Conservation (phyloP, 768 basidiomycete species). For the Podaxis mareebaensis region DNA sequence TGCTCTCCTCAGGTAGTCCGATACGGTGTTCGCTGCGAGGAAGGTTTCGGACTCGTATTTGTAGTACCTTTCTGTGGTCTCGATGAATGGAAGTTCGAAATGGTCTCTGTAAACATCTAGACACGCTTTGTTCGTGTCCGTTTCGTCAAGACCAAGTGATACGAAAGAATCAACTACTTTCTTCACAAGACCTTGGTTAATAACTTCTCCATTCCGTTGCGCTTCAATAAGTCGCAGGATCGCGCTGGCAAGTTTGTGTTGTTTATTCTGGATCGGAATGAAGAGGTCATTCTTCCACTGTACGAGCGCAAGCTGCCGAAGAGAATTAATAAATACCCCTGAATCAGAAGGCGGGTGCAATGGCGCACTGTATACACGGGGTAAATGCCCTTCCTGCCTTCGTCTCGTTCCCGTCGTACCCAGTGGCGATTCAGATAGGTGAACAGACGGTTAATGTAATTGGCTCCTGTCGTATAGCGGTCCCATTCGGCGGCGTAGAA, state of each 20-base stretch:
- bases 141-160: conserved; percentile 90
- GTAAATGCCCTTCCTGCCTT: conserved; percentile 93
- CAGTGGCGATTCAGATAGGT: conserved; percentile 98
- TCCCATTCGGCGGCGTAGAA: conserved; percentile 96
- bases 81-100: conserved; percentile 88
- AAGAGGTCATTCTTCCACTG: conserved; percentile 96
- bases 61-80: conserved; percentile 89
- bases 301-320: conserved; percentile 82
- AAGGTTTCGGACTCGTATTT: conserved; percentile 89
- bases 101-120: conserved; percentile 92
- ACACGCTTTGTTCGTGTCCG: conserved; percentile 88
- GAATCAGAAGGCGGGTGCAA: not conserved
- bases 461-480: conserved; percentile 94
- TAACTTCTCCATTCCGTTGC: conserved; percentile 91
- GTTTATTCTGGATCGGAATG: conserved; percentile 78
- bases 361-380: conserved; percentile 87
- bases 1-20: conserved; percentile 94
- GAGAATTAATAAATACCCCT: conserved; percentile 14
- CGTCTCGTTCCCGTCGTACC: conserved; percentile 98
- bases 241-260: conserved; percentile 82
- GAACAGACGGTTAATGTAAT: conserved; percentile 96
- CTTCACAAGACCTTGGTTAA: conserved; percentile 91
- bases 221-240: conserved; percentile 88
- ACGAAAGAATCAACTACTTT: conserved; percentile 95
- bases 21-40: conserved; percentile 84